Base-by-base conservation (phyloP, 2,329 filamentous ascomycete genomes). In the Fusarium sp. region DNA sequence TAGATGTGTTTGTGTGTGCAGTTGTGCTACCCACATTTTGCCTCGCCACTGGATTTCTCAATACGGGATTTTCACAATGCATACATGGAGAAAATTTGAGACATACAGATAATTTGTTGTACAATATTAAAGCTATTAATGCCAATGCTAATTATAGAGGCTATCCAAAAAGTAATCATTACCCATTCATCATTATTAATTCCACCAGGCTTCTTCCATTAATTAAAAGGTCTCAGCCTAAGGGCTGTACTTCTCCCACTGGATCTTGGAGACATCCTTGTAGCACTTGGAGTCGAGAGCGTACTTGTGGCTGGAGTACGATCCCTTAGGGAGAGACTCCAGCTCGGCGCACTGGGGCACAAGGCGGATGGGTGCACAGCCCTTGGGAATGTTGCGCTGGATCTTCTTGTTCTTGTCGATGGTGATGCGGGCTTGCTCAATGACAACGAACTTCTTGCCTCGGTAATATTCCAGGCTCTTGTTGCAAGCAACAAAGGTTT, bases 291-390 rank as follows among this genome's bases (percentile, higher is more conserved):
- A 77, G 6, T 69, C 64, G 13, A 77, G 73, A 0, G 78, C 80
- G 68, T 77, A 81, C 30, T 81, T 72, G 65, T 85, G 82, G 55
- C 75, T 82, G 3, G 78, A 72, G 18, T 74, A 65, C 15, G 78
- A 78, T 2, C 77, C 79, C 38, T 72, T 71, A 0, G 80, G 78
- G 23, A 83, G 62, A 15, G 74, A 73, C 13, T 78, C 70, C 38
- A 85, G 69, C 56, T 67, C 46, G 0, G 79, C 77, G 50, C 84
- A 86, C 72, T 83, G 75, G 10, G 83, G 80, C 16, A 85, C 66
- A 47, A 86, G 72, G 10, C 72, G 76, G 38, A 86, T 75, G 9
- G 79, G 75, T 3, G 77, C 80, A 62, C 84, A 86, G 4, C 75
- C 78, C 41, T 77, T 62, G 36, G 74, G 74, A 30, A 75, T 70